Evolutionary conservation across 305 asterid genomes (phyloP).

Genomic region (Solanum aculeatissimum): DNA sequence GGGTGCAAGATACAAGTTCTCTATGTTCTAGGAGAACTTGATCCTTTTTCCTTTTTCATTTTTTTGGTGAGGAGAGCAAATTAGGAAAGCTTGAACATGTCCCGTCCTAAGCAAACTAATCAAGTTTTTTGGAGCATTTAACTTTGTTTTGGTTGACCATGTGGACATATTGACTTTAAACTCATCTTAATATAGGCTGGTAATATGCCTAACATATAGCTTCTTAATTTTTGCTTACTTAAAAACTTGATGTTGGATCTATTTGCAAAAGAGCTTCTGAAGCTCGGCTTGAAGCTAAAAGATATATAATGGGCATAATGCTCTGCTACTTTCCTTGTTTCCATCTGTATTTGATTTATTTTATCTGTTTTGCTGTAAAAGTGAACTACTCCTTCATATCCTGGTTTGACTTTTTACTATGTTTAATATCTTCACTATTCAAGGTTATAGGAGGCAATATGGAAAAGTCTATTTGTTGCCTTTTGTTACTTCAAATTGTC

Average conservation of each 20-base stretch:
- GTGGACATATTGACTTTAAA: neutral
- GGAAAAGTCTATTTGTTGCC: neutral
- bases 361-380: neutral
- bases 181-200: neutral
- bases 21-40: neutral
- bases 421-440: neutral
- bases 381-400: neutral
- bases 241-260: neutral
- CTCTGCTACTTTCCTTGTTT: neutral
- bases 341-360: neutral
- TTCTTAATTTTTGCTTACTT: neutral
- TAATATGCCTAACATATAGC: neutral
- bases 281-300: neutral
- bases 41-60: neutral
- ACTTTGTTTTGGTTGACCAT: neutral
- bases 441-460: neutral
- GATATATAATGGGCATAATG: neutral
- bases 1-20: neutral
- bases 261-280: neutral
- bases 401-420: neutral
- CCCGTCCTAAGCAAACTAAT: neutral
- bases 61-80: neutral
- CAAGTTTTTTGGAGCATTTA: neutral
- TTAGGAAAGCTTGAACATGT: neutral
- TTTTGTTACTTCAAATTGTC: neutral